Percentiles rank a stretch among this genome's conserved stretches.
These are phyloP conservation scores for Draba incana DNA, from an alignment of 345 rosid species.

Conservation along the genomic window DNA sequence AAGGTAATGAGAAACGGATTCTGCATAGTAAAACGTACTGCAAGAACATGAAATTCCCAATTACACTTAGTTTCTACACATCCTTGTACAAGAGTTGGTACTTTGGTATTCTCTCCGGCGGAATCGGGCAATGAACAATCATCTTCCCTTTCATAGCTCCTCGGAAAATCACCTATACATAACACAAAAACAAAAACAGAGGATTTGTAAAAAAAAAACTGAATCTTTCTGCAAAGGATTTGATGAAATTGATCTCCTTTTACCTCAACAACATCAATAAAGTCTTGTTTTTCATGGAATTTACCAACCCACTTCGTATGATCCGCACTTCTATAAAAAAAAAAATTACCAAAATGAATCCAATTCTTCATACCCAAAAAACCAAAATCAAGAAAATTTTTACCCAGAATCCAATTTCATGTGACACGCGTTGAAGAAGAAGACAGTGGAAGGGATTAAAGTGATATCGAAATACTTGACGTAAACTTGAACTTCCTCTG, in stretches of 20 bases:
- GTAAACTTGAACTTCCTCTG: conserved; percentile 78
- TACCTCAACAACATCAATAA: conserved; percentile 93
- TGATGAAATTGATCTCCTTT: not conserved
- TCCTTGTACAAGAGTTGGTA: conserved; percentile 79
- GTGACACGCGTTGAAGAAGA: conserved; percentile 95
- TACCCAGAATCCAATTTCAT: conserved; percentile 98
- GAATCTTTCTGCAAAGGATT: not conserved
- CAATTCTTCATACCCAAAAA: too few species aligned
- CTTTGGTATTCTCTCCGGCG: conserved; percentile 77
- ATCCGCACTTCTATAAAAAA: conserved; percentile 72
- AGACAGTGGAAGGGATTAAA: conserved; percentile 70
- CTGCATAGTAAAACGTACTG: conserved; percentile 1
- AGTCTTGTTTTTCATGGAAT: conserved; percentile 82
- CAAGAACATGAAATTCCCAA: not conserved
- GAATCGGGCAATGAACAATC: conserved; percentile 79
- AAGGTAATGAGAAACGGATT: conserved; percentile 14
- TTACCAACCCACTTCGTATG: conserved; percentile 93
- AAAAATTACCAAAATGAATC: not conserved
- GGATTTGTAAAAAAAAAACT: not conserved
- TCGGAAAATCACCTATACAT: conserved; percentile 71
- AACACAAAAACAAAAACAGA: not conserved
- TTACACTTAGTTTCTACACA: conserved; percentile 37
- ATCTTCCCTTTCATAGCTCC: conserved; percentile 98
- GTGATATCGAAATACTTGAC: conserved; percentile 83
- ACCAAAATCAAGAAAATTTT: not conserved